phyloP scores from a whole-genome alignment of 176 grass and related monocot genomes.

The Triticum dicoccoides region DNA sequence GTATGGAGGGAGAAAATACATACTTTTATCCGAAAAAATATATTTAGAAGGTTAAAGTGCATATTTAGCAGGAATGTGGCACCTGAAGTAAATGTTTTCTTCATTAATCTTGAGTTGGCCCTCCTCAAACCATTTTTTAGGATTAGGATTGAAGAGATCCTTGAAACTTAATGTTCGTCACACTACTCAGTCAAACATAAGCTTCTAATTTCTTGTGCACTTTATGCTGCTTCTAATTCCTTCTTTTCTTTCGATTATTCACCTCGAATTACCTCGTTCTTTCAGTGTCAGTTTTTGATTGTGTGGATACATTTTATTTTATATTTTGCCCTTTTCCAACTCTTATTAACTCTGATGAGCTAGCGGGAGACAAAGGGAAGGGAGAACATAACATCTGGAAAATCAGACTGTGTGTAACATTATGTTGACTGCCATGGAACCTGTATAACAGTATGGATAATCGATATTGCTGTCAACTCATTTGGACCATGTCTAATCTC shows the following conservation, averaged over 20 bases:
- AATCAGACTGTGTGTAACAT: background rate
- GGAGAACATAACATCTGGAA: slow-evolving; percentile 1
- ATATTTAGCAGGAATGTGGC: background rate
- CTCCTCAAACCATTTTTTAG: background rate
- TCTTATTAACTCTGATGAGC: background rate
- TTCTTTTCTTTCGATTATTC: background rate
- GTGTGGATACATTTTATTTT: slow-evolving; percentile 5
- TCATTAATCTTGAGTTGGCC: background rate
- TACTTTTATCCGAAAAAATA: background rate
- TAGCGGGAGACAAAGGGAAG: background rate
- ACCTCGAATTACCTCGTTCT: background rate
- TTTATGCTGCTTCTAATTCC: slow-evolving; percentile 4
- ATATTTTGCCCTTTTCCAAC: background rate
- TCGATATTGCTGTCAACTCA: background rate
- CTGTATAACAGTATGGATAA: slow-evolving; percentile 4
- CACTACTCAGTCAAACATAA: background rate
- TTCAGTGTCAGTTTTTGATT: background rate
- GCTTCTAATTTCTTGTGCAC: background rate
- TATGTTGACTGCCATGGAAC: background rate
- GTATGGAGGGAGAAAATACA: background rate
- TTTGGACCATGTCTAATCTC: background rate
- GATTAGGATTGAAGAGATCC: background rate
- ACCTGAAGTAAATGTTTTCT: background rate
- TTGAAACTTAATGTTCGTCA: background rate
- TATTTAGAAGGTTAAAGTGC: background rate